Percentiles rank a stretch among this genome's conserved stretches.
phyloP scores from a whole-genome alignment of 306 rosid genomes.

The Prunus mume region DNA sequence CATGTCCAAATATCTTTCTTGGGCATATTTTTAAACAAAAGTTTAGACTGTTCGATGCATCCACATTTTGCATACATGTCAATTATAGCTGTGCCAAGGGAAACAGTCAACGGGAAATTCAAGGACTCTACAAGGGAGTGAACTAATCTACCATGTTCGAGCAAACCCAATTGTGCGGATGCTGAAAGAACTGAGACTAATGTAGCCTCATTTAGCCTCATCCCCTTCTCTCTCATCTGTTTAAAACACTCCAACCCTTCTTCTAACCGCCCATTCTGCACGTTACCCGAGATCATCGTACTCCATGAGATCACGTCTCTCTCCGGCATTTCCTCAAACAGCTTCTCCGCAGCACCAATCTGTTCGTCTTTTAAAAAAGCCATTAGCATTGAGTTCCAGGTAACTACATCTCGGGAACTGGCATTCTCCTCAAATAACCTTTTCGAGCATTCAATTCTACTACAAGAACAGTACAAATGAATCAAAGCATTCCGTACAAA shows the following conservation, averaged over 20 bases:
- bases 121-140: conserved; percentile 51
- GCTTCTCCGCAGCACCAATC: conserved; percentile 43
- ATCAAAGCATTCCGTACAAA: conserved; percentile 66
- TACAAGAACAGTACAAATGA: conserved; percentile 49
- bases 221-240: conserved; percentile 41
- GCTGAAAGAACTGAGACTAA: conserved; percentile 58
- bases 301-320: conserved; percentile 84
- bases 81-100: conserved; percentile 61
- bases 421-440: conserved; percentile 55
- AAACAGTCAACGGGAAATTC: conserved; percentile 42
- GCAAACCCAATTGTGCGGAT: conserved; percentile 63
- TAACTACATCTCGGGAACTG: conserved; percentile 50
- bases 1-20: conserved; percentile 62
- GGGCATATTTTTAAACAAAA: conserved; percentile 49
- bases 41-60: conserved; percentile 53
- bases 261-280: conserved; percentile 53
- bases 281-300: conserved; percentile 66
- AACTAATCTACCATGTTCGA: conserved; percentile 48
- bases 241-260: conserved; percentile 61
- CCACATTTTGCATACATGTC: conserved; percentile 93
- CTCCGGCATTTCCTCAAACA: conserved; percentile 65
- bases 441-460: conserved; percentile 29
- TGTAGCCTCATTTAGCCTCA: conserved; percentile 62
- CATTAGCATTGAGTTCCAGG: conserved; percentile 69
- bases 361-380: conserved; percentile 49